Conservation (phyloP, 805 yeast genomes). For the Crinitomyces ghanaensis region DNA sequence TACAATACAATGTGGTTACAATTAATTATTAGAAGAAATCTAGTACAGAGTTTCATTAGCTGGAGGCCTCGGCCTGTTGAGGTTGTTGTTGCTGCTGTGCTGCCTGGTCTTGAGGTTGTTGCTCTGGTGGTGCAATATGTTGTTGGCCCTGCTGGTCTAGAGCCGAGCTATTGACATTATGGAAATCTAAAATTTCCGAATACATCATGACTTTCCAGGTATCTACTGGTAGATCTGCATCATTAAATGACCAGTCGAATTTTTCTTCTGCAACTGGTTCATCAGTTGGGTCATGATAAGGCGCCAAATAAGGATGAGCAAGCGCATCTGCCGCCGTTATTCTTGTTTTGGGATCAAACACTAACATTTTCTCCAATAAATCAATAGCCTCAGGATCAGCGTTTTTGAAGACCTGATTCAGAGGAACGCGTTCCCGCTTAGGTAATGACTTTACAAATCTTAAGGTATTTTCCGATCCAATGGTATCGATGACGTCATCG, state of each 20-base stretch:
- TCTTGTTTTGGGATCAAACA: slow-evolving; percentile 90
- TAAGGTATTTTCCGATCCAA: slow-evolving; percentile 89
- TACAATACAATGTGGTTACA: too few relatives aligned
- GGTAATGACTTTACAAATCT: slow-evolving; percentile 92
- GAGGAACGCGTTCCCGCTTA: slow-evolving; percentile 82
- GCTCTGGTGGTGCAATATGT: too few relatives aligned
- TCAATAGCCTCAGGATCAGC: slow-evolving; percentile 68
- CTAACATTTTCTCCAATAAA: slow-evolving; percentile 76
- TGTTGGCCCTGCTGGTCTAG: slow-evolving; percentile 2
- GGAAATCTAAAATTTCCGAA: slow-evolving; percentile 91
- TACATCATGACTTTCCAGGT: slow-evolving; percentile 99
- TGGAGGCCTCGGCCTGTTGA: too few relatives aligned
- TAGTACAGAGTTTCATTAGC: too few relatives aligned
- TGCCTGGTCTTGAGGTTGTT: too few relatives aligned
- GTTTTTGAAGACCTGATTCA: slow-evolving; percentile 64
- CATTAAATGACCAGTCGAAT: slow-evolving; percentile 97
- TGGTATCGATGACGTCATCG: slow-evolving; percentile 87
- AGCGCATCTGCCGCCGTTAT: slow-evolving; percentile 87
- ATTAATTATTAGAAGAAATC: too few relatives aligned
- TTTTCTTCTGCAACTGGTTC: slow-evolving; percentile 89
- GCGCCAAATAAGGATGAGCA: slow-evolving; percentile 81
- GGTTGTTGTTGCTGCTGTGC: too few relatives aligned
- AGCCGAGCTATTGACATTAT: slow-evolving; percentile 52
- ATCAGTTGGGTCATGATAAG: slow-evolving; percentile 94
- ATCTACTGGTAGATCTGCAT: slow-evolving; percentile 94